Conservation (phyloP, 257 asterid genomes). For the Salvia hispanica region DNA sequence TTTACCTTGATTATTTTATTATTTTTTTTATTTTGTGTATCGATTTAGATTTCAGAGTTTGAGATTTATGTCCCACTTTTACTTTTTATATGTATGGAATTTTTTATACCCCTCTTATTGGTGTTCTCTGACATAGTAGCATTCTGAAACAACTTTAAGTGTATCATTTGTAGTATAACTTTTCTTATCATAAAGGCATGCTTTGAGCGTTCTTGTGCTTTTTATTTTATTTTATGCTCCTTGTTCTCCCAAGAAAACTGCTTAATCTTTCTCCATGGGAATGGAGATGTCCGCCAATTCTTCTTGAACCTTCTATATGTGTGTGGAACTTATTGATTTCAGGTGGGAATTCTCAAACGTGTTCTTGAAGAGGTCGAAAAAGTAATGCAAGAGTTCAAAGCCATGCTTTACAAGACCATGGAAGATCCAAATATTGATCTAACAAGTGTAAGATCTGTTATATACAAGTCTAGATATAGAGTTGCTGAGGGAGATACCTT, state of each 20-base stretch:
- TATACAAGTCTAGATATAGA: slow-evolving; percentile 18
- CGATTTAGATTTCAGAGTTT: slow-evolving; percentile 1
- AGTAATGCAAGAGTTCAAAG: slow-evolving; percentile 92
- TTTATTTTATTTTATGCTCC: slow-evolving; percentile 20
- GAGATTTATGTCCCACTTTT: background rate
- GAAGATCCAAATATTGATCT: slow-evolving; percentile 92
- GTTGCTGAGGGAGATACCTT: slow-evolving; percentile 21
- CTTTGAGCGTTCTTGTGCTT: slow-evolving; percentile 6
- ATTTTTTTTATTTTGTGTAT: no score
- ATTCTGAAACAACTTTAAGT: no score
- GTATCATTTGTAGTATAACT: no score
- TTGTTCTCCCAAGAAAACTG: slow-evolving; percentile 12
- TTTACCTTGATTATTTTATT: no score
- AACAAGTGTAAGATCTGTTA: slow-evolving; percentile 62
- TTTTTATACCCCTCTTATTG: background rate
- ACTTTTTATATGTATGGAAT: slow-evolving; percentile 10
- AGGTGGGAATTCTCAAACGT: slow-evolving; percentile 93
- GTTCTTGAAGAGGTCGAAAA: slow-evolving; percentile 96
- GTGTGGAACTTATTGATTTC: slow-evolving; percentile 34
- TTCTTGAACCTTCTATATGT: slow-evolving; percentile 12
- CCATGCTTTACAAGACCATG: slow-evolving; percentile 93
- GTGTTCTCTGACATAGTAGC: no score
- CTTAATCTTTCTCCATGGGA: slow-evolving; percentile 4
- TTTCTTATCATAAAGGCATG: slow-evolving; percentile 7
- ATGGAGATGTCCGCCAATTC: slow-evolving; percentile 19